These are phyloP conservation scores for Fusarium falciforme DNA, from an alignment of 2,329 filamentous ascomycete species.

Conservation along the genomic window DNA sequence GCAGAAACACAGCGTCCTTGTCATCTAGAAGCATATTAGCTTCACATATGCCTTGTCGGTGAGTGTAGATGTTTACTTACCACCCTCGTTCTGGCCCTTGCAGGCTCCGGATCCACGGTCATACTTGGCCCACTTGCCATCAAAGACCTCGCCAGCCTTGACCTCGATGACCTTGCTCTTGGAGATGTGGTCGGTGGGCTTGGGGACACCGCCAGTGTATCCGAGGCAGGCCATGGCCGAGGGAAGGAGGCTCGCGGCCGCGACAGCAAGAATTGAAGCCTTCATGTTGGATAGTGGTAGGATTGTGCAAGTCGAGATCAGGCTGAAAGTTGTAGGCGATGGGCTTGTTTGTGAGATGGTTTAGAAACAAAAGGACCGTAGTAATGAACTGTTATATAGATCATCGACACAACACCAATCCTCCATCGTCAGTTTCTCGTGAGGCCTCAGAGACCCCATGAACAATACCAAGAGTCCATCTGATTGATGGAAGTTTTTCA, in stretches of 20 bases:
- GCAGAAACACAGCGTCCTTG: constrained; percentile 60
- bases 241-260: constrained; percentile 20
- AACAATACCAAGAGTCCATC: neutral
- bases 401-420: neutral
- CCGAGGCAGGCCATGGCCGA: constrained; percentile 41
- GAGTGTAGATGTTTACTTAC: constrained; percentile 20
- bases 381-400: constrained; percentile 12
- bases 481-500: constrained; percentile 10
- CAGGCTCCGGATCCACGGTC: constrained; percentile 51
- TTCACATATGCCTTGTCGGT: neutral
- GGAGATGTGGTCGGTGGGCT: constrained; percentile 39
- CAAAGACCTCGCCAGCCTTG: constrained; percentile 44
- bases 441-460: neutral
- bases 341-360: neutral
- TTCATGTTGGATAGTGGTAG: constrained; percentile 12
- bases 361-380: neutral
- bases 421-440: neutral
- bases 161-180: constrained; percentile 49
- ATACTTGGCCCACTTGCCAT: constrained; percentile 49
- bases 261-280: constrained; percentile 4
- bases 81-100: constrained; percentile 41
- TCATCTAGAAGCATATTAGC: constrained; percentile 40
- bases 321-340: neutral
- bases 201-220: constrained; percentile 46
- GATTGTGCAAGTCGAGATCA: neutral